Evolutionary conservation across 1,284 basidiomycete genomes (phyloP), one percentile per base, ranked within the genome.

Genomic region (Kwoniella shivajii): DNA sequence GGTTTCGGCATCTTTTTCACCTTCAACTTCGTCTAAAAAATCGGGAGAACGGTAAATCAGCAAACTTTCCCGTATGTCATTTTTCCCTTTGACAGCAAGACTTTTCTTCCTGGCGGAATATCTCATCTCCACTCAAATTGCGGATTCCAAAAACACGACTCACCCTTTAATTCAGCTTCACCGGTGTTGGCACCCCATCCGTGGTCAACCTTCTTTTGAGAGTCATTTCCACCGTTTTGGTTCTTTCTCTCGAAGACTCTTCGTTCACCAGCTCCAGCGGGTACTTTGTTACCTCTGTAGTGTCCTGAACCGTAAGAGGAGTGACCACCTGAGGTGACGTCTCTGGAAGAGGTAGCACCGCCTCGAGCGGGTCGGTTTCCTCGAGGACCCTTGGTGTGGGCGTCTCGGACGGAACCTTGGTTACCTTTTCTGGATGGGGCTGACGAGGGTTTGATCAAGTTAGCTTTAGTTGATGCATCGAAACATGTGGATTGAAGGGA

Each of bases 131-230:
- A n/a, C n/a, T n/a, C n/a, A n/a, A n/a, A n/a, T n/a, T n/a, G n/a
- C n/a, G n/a, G n/a, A n/a, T n/a, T n/a, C n/a, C n/a, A n/a, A 36
- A 36, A 48, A 7, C 18, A n/a, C 53, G 66, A 78, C 57, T 73
- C 79, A 63, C 85, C 89, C 57, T 83, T 85, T 69, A 87, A 80
- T 78, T 95, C 92, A 43, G 82, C 83, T 65, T 81, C 82, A 69
- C 87, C 89, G 70, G 93, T 90, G 68, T 91, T 89, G 58, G 88
- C 89, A 64, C 92, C 92, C 92, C 92, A 96, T 64, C 87, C 88
- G 76, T 92, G 89, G 76, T 89, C 87, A 67, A 93, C 80, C 82
- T 90, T 90, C 85, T 96, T 96, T 68, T 92, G 88, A 42, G 89
- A 87, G 80, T 96, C 92, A 75, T 88, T 55, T 42, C 62, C 61